A percentile compares a stretch with the other conserved stretches of the same genome.
Evolutionary conservation across 1,139 yeast species (phyloP).

Genomic region (Debaryomyces singareniensis): DNA sequence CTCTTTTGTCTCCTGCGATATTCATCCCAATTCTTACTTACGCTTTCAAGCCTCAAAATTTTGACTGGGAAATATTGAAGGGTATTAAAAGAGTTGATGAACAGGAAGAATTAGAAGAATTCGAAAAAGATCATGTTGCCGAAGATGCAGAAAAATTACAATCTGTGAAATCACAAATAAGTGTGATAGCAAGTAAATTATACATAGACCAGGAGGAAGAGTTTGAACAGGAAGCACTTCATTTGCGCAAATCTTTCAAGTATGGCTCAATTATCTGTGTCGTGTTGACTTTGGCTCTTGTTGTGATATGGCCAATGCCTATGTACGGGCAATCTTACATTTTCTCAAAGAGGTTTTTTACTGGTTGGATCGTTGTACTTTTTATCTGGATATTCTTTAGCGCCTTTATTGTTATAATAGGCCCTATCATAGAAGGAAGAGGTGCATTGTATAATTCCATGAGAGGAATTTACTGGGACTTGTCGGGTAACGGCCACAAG

Average conservation of each 20-base stretch:
- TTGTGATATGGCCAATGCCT: constrained; percentile 83
- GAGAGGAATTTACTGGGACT: constrained; percentile 82
- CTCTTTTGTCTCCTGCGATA: constrained; percentile 67
- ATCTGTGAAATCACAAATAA: constrained; percentile 31
- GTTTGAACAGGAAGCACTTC: constrained; percentile 37
- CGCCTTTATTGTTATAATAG: constrained; percentile 49
- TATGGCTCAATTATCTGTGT: constrained; percentile 51
- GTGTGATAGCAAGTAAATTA: constrained; percentile 38
- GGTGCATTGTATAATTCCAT: constrained; percentile 53
- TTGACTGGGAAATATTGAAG: constrained; percentile 62
- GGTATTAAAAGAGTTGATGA: constrained; percentile 60
- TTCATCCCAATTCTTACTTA: constrained; percentile 62
- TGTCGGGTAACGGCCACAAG: constrained; percentile 66
- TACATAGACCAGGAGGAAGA: constrained; percentile 29
- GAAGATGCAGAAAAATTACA: constrained; percentile 31
- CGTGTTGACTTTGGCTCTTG: constrained; percentile 50
- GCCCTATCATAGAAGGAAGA: constrained; percentile 66
- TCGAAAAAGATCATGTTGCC: constrained; percentile 16
- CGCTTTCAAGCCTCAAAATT: constrained; percentile 61
- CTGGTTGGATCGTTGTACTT: constrained; percentile 77
- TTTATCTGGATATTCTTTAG: constrained; percentile 66
- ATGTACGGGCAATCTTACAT: constrained; percentile 74
- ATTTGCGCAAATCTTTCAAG: constrained; percentile 46
- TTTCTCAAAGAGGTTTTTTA: constrained; percentile 65
- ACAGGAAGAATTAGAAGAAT: constrained; percentile 49